These are phyloP conservation scores for Aquilaria malaccensis DNA, from an alignment of 345 rosid genomes.

Conservation along the genomic window DNA sequence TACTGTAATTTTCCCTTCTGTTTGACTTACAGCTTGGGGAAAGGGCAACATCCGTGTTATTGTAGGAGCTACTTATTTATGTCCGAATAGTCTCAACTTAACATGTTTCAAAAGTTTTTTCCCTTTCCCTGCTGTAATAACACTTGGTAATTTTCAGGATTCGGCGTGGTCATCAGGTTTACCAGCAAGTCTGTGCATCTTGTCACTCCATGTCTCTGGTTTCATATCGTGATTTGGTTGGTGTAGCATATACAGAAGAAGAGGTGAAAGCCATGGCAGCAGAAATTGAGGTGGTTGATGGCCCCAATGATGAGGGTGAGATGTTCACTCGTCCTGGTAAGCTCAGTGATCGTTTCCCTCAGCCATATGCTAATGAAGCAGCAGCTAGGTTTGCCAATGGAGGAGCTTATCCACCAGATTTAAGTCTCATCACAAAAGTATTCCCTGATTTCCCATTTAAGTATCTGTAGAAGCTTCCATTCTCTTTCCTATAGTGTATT, in stretches of 20 bases:
- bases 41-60: too few relatives aligned
- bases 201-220: slow-evolving; percentile 98
- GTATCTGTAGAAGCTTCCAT: slow-evolving; percentile 5
- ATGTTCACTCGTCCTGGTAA: slow-evolving; percentile 98
- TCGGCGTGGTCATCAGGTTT: slow-evolving; percentile 99
- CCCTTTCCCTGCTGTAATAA: too few relatives aligned
- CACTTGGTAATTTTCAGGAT: slow-evolving; percentile 40
- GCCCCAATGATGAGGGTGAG: slow-evolving; percentile 99
- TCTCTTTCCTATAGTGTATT: slow-evolving; percentile 3
- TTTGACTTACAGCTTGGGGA: too few relatives aligned
- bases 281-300: slow-evolving; percentile 96
- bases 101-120: too few relatives aligned
- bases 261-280: slow-evolving; percentile 99
- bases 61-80: too few relatives aligned
- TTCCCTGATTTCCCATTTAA: slow-evolving; percentile 16
- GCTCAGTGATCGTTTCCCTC: slow-evolving; percentile 94
- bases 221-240: slow-evolving; percentile 92
- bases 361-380: slow-evolving; percentile 83
- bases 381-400: slow-evolving; percentile 99
- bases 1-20: too few relatives aligned
- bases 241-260: slow-evolving; percentile 98
- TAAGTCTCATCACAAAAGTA: slow-evolving; percentile 97
- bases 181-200: slow-evolving; percentile 97
- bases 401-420: slow-evolving; percentile 99
- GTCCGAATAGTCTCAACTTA: too few relatives aligned